Percentiles rank a stretch among this genome's conserved stretches.
Evolutionary conservation across 225 moss, liverwort and hornwort genomes (phyloP).

Genomic region (Thuidium tamariscinum): DNA sequence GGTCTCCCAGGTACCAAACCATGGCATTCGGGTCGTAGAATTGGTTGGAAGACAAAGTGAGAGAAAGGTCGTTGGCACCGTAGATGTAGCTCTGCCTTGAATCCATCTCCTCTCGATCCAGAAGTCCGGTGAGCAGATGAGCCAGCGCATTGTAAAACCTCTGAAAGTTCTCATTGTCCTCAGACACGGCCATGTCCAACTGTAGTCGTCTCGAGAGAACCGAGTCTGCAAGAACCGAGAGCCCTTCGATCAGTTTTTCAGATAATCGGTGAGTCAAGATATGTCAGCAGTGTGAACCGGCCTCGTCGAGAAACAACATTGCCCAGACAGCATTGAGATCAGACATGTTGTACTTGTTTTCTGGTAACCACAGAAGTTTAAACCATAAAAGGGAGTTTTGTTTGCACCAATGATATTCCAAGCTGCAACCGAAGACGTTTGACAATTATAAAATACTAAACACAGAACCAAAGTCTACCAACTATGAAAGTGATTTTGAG

Average conservation of each 20-base stretch:
- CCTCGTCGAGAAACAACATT: background rate
- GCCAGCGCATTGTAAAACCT: background rate
- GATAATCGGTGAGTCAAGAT: background rate
- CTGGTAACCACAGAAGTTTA: background rate
- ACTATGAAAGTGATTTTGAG: background rate
- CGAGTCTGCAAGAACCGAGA: background rate
- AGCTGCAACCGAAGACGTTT: background rate
- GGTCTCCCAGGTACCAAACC: background rate
- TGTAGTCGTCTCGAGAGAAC: background rate
- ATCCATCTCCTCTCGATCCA: background rate
- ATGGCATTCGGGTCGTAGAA: accelerated
- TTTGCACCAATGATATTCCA: background rate
- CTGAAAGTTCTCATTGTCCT: accelerated
- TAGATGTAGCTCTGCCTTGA: too few relatives aligned
- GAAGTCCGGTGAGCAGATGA: background rate
- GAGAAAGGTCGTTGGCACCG: too few relatives aligned
- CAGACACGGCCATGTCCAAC: background rate
- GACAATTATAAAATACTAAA: background rate
- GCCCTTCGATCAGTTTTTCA: background rate
- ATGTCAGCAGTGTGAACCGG: background rate
- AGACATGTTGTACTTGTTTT: background rate
- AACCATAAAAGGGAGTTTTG: background rate
- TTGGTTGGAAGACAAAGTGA: too few relatives aligned
- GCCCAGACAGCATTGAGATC: background rate
- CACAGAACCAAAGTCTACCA: background rate